A percentile compares a stretch with the other conserved stretches of the same genome.
phyloP scores from a whole-genome alignment of 225 moss, liverwort and hornwort species.

The Rhytidiadelphus loreus region DNA sequence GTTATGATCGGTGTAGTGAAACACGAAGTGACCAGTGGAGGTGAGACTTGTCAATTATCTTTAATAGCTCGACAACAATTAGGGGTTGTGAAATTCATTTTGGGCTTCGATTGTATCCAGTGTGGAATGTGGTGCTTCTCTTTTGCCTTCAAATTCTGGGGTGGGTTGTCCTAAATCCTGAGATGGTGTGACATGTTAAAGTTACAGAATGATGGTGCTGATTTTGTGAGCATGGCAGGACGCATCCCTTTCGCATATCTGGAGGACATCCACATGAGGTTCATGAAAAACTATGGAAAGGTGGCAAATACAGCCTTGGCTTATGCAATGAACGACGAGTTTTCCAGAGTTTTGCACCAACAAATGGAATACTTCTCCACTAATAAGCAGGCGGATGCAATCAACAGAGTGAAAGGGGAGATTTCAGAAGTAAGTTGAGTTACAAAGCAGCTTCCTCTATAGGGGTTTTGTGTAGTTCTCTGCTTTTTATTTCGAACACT shows the following conservation, averaged over 20 bases:
- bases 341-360: slow-evolving; percentile 89
- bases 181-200: background rate
- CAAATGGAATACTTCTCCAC: slow-evolving; percentile 99
- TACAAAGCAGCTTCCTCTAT: background rate
- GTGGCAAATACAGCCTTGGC: slow-evolving; percentile 78
- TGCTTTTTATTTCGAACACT: background rate
- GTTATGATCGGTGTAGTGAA: background rate
- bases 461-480: background rate
- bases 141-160: background rate
- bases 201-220: background rate
- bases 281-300: slow-evolving; percentile 87
- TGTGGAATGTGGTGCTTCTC: background rate
- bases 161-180: background rate
- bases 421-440: slow-evolving; percentile 62
- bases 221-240: slow-evolving; percentile 31
- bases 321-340: slow-evolving; percentile 94
- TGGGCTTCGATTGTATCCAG: background rate
- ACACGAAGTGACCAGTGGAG: background rate
- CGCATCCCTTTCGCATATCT: slow-evolving; percentile 91
- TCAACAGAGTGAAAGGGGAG: slow-evolving; percentile 97
- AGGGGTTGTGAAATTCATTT: background rate
- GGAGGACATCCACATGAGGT: slow-evolving; percentile 94
- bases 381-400: slow-evolving; percentile 74
- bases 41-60: background rate
- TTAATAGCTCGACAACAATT: background rate